phyloP scores from a whole-genome alignment of 805 yeast genomes.

The Lipomyces anomalus region DNA sequence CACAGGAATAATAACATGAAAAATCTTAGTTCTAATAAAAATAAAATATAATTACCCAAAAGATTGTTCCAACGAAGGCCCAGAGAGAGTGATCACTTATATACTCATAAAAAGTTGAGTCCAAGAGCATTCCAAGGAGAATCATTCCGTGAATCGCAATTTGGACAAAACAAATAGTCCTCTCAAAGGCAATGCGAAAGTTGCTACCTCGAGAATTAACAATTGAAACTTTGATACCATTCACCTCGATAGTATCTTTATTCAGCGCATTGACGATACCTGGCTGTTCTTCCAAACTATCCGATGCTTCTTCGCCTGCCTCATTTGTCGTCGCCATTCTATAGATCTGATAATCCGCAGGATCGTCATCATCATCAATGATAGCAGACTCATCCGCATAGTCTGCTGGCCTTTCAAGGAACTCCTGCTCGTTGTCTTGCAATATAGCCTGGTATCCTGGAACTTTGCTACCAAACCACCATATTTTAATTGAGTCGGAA shows the following conservation, averaged over 20 bases:
- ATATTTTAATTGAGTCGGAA: slow-evolving; percentile 13
- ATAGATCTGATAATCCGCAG: slow-evolving; percentile 18
- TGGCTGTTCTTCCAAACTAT: not conserved
- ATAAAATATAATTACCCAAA: slow-evolving; percentile 14
- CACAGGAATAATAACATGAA: too few species aligned
- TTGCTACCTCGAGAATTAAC: slow-evolving; percentile 28
- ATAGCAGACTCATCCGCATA: slow-evolving; percentile 16
- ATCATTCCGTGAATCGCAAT: slow-evolving; percentile 25
- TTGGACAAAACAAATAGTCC: slow-evolving; percentile 23
- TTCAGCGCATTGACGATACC: not conserved
- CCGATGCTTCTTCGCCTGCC: slow-evolving; percentile 2
- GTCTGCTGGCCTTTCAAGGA: slow-evolving; percentile 11
- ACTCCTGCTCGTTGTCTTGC: slow-evolving; percentile 13
- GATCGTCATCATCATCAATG: slow-evolving; percentile 20
- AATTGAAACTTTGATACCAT: slow-evolving; percentile 24
- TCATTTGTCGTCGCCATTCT: slow-evolving; percentile 18
- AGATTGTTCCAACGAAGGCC: slow-evolving; percentile 20
- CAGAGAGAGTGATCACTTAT: slow-evolving; percentile 21
- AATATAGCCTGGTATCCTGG: slow-evolving; percentile 9
- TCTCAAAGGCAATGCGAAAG: slow-evolving; percentile 29
- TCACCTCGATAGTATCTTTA: slow-evolving; percentile 13
- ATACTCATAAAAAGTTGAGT: slow-evolving; percentile 16
- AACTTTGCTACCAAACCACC: slow-evolving; percentile 8
- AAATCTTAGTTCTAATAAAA: not conserved
- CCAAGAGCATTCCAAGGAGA: slow-evolving; percentile 14